Evolutionary conservation across 2,329 filamentous ascomycete genomes (phyloP), one percentile per base, ranked within the genome.

Genomic region (Diaporthe citriasiana): DNA sequence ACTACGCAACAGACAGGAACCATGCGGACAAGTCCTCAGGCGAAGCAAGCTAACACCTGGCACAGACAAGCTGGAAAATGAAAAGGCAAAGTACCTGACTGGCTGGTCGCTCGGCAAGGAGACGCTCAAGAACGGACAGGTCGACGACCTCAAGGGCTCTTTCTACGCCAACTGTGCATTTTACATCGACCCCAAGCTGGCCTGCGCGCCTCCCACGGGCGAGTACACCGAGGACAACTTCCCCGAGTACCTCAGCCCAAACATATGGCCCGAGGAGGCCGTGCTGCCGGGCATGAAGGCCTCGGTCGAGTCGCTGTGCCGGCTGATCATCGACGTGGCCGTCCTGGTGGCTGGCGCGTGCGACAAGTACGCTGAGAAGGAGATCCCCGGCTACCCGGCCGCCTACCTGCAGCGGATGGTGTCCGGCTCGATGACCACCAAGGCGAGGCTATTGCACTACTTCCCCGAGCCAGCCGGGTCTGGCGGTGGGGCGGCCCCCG

Each of bases 371-470:
- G 97, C 95, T 2, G 88, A 91, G 81, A 87, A 89, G 73, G 94
- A 97, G 76, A 94, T 98, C 56, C 85, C 90, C 0, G 93, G 87
- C 3, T 98, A 98, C 80, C 90, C 91, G 63, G 80, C 84, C 5
- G 94, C 93, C 0, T 98, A 97, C 80, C 87, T 99, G 5, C 95
- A 98, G 84, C 91, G 91, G 71, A 94, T 98, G 8, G 96, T 99
- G 63, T 91, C 91, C 82, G 93, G 91, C 0, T 98, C 95, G 65
- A 92, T 92, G 45, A 97, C 94, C 0, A 98, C 95, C 50, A 98
- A 99, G 84, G 97, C 97, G 1, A 88, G 97, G 17, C 87, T 99
- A 38, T 85, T 98, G 78, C 97, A 99, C 84, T 99, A 99, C 84
- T 98, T 95, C 79, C 96, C 96, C 1, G 88, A 88, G 80, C 85